These are phyloP conservation scores for Cyamopsis tetragonoloba DNA, from an alignment of 306 rosid genomes.

Conservation along the genomic window DNA sequence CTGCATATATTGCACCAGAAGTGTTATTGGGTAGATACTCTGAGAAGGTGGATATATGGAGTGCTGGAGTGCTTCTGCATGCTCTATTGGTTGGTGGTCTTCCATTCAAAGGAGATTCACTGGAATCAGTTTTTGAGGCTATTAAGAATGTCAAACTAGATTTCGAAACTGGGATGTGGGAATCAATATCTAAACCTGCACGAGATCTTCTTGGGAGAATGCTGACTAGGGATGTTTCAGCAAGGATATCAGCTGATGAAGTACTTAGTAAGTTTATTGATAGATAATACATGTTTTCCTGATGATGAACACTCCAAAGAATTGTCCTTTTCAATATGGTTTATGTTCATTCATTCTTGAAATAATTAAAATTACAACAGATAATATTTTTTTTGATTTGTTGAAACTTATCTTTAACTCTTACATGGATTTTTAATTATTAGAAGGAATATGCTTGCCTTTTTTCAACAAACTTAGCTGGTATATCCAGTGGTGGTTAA, in stretches of 20 bases:
- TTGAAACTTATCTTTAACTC: not conserved
- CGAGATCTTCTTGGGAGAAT: slow-evolving; percentile 15
- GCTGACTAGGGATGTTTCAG: slow-evolving; percentile 14
- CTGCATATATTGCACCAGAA: slow-evolving; percentile 80
- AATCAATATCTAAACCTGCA: slow-evolving; percentile 14
- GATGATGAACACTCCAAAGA: not conserved
- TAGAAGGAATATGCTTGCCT: not conserved
- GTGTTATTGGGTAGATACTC: slow-evolving; percentile 58
- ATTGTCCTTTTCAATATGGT: not conserved
- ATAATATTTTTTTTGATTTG: not conserved
- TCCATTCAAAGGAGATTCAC: slow-evolving; percentile 67
- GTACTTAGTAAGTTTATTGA: slow-evolving; percentile 8
- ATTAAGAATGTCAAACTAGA: slow-evolving; percentile 1
- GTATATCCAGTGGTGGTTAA: not conserved
- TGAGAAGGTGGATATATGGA: slow-evolving; percentile 77
- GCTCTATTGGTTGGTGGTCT: slow-evolving; percentile 60
- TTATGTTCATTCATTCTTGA: not conserved
- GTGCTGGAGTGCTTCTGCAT: slow-evolving; percentile 75
- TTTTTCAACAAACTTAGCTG: not conserved
- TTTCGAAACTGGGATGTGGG: slow-evolving; percentile 11
- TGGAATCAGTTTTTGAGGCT: slow-evolving; percentile 39
- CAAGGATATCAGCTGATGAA: slow-evolving; percentile 13
- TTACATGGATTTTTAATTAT: not conserved
- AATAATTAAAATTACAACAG: not conserved
- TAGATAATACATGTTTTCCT: not conserved